Percentiles rank a stretch among this genome's conserved stretches.
phyloP scores from a whole-genome alignment of 495 filamentous ascomycete species.

The Talaromyces proteolyticus region DNA sequence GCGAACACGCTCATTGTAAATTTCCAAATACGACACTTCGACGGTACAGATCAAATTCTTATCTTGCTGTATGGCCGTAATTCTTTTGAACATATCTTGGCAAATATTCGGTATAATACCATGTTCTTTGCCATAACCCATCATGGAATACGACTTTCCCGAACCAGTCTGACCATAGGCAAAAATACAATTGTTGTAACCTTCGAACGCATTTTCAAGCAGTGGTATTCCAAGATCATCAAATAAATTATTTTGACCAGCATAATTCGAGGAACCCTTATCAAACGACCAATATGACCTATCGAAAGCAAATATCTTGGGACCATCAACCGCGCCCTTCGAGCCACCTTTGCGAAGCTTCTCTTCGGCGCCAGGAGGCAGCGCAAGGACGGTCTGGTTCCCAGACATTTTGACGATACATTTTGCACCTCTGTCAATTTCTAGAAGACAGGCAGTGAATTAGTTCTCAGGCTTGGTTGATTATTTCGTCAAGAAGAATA shows the following conservation, averaged over 20 bases:
- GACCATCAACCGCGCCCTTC: constrained; percentile 63
- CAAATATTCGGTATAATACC: constrained; percentile 99
- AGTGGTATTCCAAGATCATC: constrained; percentile 83
- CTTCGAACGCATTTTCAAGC: constrained; percentile 96
- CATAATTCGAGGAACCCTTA: constrained; percentile 72
- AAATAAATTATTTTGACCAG: constrained; percentile 85
- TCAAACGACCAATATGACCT: constrained; percentile 98
- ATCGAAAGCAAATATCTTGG: constrained; percentile 93
- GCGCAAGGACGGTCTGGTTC: constrained; percentile 79
- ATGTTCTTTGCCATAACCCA: constrained; percentile 95
- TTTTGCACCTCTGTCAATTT: constrained; percentile 87
- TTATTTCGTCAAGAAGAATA: too few species aligned
- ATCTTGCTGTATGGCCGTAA: constrained; percentile 68
- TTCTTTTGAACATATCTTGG: constrained; percentile 92
- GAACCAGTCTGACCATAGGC: constrained; percentile 98
- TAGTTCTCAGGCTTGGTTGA: neutral
- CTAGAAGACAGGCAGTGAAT: constrained; percentile 34
- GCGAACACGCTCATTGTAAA: constrained; percentile 97
- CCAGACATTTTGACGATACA: constrained; percentile 97
- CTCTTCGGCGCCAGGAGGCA: constrained; percentile 61
- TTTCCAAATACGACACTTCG: constrained; percentile 98
- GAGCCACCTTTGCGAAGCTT: constrained; percentile 55
- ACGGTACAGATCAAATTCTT: constrained; percentile 81
- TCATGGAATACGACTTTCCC: constrained; percentile 99
- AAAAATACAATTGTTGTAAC: constrained; percentile 99